phyloP scores from a whole-genome alignment of 1,284 basidiomycete genomes.

The Anthracocystis setariae region DNA sequence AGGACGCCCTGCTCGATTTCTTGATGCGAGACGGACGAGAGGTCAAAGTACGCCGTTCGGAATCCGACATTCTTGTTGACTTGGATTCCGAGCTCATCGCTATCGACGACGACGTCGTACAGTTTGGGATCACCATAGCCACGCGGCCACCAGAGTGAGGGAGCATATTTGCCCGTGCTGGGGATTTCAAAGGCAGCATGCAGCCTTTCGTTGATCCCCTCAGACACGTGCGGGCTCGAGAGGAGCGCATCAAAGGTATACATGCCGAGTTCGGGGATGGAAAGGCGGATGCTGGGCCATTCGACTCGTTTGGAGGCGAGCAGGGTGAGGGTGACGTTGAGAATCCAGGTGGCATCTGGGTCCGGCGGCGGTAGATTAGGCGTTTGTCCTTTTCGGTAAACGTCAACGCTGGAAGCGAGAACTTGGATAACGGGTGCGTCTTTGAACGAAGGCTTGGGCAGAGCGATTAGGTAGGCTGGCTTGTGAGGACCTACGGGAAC shows the following conservation, averaged over 20 bases:
- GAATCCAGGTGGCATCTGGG: constrained; percentile 53
- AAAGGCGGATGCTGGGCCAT: constrained; percentile 17
- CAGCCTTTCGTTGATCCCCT: constrained; percentile 27
- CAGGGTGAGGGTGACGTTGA: constrained; percentile 56
- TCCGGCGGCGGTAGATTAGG: constrained; percentile 54
- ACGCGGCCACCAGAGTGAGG: constrained; percentile 56
- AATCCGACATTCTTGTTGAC: constrained; percentile 45
- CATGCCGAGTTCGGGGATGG: constrained; percentile 20
- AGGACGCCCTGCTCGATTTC: constrained; percentile 27
- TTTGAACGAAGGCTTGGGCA: constrained; percentile 2
- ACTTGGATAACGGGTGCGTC: constrained; percentile 2
- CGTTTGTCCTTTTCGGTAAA: constrained; percentile 48
- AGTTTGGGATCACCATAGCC: constrained; percentile 43
- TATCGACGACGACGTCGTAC: constrained; percentile 37
- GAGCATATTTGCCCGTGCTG: constrained; percentile 20
- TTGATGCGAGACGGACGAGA: constrained; percentile 25
- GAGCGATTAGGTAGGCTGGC: constrained; percentile 40
- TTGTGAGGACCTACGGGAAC: constrained; percentile 42
- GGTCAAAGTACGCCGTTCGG: constrained; percentile 52
- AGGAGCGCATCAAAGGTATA: constrained; percentile 22
- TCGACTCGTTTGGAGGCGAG: constrained; percentile 8
- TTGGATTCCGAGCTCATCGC: constrained; percentile 18
- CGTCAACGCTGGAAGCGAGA: constrained; percentile 27
- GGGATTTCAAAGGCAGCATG: constrained; percentile 37
- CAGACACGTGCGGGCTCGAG: constrained; percentile 6